Evolutionary conservation across 2,329 filamentous ascomycete genomes (phyloP), one percentile per base, ranked within the genome.

Genomic region (Cladosporium colombiae): DNA sequence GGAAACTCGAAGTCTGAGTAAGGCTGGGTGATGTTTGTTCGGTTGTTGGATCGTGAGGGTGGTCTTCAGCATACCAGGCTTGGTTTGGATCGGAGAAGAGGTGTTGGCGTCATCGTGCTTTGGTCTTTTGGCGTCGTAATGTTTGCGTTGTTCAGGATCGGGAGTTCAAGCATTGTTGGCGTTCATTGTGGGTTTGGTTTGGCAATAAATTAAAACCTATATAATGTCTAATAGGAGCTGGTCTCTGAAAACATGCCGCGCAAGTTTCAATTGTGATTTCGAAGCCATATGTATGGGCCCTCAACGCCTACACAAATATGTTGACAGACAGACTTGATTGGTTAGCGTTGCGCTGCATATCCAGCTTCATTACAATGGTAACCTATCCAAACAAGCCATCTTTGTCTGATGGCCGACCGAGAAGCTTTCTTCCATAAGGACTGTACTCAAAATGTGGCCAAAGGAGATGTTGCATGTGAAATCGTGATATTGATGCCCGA

Each of bases 201-300:
- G 27, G 27, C 18, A 14, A 55, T 55, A 33, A 16, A 29, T 53
- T 53, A 21, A 55, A 2, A 55, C 16, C n/a, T 25, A 33, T n/a
- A 35, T 68, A 68, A 67, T 65, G 58, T 58, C 18, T 66, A 67
- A 68, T 67, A 66, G 67, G 67, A 68, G 67, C 63, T 67, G 65
- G 67, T 64, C 66, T 67, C 57, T 62, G 57, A 10, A 60, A 55
- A 64, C 0, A 7, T 10, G 37, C 18, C 7, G n/a, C 6, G 18
- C 18, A 44, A n/a, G 7, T n/a, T 10, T 3, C 18, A n/a, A 8
- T 44, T 16, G 37, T 44, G 18, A n/a, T 44, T 5, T 31, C 1
- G 5, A 3, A 13, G n/a, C n/a, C n/a, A n/a, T n/a, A n/a, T n/a
- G n/a, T n/a, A n/a, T n/a, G n/a, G n/a, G n/a, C n/a, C n/a, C n/a